These are phyloP conservation scores for Chrysophaeum taylorii DNA, from an alignment of 352 stramenopile genomes.

Conservation along the genomic window DNA sequence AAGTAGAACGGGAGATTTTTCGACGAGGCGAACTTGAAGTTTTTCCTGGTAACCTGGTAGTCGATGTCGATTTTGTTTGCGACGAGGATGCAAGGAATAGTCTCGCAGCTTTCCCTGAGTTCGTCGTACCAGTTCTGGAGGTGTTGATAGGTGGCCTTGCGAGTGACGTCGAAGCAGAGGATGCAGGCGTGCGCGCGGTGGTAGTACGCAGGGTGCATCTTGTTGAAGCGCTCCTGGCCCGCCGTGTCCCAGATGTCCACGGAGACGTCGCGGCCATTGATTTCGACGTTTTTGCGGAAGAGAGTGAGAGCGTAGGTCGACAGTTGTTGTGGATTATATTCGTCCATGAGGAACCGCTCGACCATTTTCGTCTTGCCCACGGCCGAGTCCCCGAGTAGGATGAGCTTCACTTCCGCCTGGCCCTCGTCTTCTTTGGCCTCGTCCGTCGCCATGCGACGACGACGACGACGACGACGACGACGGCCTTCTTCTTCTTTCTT, in stretches of 20 bases:
- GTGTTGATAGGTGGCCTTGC: constrained; percentile 86
- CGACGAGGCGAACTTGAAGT: constrained; percentile 85
- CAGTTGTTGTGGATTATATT: constrained; percentile 80
- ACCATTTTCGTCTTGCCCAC: constrained; percentile 90
- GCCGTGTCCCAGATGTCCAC: constrained; percentile 89
- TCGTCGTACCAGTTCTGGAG: constrained; percentile 76
- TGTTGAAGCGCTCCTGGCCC: constrained; percentile 84
- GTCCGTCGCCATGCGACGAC: background rate
- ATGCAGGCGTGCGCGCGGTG: constrained; percentile 83
- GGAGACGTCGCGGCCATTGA: constrained; percentile 44
- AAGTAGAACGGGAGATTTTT: constrained; percentile 85
- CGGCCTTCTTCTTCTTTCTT: too few relatives aligned
- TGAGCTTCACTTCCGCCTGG: constrained; percentile 53
- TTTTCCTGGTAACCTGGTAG: constrained; percentile 82
- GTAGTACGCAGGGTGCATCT: constrained; percentile 89
- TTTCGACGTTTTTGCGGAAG: constrained; percentile 76
- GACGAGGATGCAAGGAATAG: constrained; percentile 79
- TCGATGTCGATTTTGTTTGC: constrained; percentile 94
- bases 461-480: background rate
- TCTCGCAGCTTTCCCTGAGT: constrained; percentile 76
- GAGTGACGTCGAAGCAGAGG: constrained; percentile 86
- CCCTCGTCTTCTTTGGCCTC: constrained; percentile 14
- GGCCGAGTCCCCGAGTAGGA: constrained; percentile 80
- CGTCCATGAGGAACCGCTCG: constrained; percentile 86
- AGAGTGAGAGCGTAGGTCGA: constrained; percentile 88